These are phyloP conservation scores for Iris macrosiphon DNA, from an alignment of 106 monocot genomes.

Conservation along the genomic window DNA sequence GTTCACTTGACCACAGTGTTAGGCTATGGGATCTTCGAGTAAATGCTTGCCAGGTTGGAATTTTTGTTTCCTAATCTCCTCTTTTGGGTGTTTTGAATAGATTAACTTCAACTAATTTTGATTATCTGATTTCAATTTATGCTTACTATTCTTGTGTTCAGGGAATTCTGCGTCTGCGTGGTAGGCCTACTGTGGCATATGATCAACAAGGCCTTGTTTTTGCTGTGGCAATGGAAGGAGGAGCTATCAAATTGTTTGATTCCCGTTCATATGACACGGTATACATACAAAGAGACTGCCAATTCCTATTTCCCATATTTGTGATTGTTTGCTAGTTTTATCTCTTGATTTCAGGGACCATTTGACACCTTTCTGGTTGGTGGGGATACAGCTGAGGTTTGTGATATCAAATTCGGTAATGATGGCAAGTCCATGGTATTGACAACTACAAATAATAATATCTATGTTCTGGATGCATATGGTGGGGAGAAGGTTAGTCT, in stretches of 20 bases:
- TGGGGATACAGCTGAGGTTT: constrained; percentile 98
- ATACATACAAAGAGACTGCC: not conserved
- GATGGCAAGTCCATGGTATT: constrained; percentile 99
- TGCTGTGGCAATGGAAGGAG: constrained; percentile 99
- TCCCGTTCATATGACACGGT: constrained; percentile 99
- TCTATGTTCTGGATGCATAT: constrained; percentile 98
- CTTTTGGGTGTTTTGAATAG: not conserved
- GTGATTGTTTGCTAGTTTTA: not conserved
- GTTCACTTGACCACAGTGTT: constrained; percentile 92
- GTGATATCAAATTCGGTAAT: constrained; percentile 98
- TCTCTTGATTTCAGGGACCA: constrained; percentile 60
- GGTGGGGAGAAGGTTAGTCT: constrained; percentile 82
- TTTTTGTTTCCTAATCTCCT: not conserved
- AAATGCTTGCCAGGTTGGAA: constrained; percentile 93
- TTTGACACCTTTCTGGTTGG: constrained; percentile 99
- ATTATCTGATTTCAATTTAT: constrained; percentile 17
- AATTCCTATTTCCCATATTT: not conserved
- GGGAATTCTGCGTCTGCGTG: constrained; percentile 85
- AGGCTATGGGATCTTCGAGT: constrained; percentile 99
- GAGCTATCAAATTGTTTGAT: constrained; percentile 97
- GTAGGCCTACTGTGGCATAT: constrained; percentile 94
- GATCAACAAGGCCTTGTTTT: constrained; percentile 99
- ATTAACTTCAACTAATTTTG: not conserved
- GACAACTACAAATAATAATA: constrained; percentile 87
- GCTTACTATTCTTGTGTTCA: constrained; percentile 31